Percentiles rank a stretch among this genome's conserved stretches.
Evolutionary conservation across 2,329 filamentous ascomycete species (phyloP).

Genomic region (Amauroascus verrucosus): DNA sequence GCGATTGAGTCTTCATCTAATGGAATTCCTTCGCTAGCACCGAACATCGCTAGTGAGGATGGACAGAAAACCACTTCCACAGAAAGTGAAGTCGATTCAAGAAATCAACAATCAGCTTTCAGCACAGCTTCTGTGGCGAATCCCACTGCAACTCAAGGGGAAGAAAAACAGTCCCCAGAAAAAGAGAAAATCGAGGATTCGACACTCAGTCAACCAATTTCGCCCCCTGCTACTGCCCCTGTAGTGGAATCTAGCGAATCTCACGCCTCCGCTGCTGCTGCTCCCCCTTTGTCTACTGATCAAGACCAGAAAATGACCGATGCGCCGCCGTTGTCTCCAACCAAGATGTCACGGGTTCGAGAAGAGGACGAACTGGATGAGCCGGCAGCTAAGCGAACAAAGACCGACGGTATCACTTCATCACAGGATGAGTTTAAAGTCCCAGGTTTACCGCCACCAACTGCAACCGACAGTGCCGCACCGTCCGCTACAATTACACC

Average conservation of each 20-base stretch:
- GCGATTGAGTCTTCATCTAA: not conserved
- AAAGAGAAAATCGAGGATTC: not conserved
- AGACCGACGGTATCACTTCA: slow-evolving; percentile 50
- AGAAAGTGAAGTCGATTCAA: not conserved
- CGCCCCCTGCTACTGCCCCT: slow-evolving; percentile 5
- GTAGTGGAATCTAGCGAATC: slow-evolving; percentile 1
- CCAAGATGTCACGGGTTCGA: slow-evolving; percentile 61
- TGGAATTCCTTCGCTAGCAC: not conserved
- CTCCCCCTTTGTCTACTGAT: not conserved
- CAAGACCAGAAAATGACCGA: slow-evolving; percentile 47
- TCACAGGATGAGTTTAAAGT: slow-evolving; percentile 39
- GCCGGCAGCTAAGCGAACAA: slow-evolving; percentile 70
- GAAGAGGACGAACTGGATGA: slow-evolving; percentile 58
- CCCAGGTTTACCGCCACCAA: slow-evolving; percentile 31
- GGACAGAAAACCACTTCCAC: not conserved
- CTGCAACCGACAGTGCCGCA: slow-evolving; percentile 23
- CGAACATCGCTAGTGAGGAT: not conserved
- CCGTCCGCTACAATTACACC: slow-evolving; percentile 28
- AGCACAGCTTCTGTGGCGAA: not conserved
- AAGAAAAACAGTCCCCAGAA: not conserved
- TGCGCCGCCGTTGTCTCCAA: slow-evolving; percentile 36
- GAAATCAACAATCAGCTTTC: not conserved
- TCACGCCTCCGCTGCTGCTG: not conserved
- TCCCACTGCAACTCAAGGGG: not conserved
- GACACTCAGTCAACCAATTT: not conserved